Conservation (phyloP, 495 filamentous ascomycete genomes). For the Parathielavia appendiculata region DNA sequence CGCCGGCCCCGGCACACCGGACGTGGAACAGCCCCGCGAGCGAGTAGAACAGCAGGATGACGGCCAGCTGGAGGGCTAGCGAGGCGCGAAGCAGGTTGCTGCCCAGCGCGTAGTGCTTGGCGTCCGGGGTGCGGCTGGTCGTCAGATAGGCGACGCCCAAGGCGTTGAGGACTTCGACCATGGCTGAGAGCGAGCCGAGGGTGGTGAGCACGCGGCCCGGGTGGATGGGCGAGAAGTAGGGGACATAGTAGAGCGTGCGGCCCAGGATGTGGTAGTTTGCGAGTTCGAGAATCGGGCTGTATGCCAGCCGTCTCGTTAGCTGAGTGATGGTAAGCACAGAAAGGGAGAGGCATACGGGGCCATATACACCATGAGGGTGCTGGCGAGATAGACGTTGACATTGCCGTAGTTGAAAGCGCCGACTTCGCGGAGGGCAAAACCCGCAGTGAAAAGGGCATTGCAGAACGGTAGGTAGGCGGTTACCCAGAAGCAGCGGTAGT, state of each 20-base stretch:
- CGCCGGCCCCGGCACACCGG: conserved; percentile 49
- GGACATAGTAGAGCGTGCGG: conserved; percentile 71
- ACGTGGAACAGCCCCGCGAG: conserved; percentile 56
- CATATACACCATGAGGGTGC: conserved; percentile 54
- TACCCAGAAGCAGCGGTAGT: conserved; percentile 47
- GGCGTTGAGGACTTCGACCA: conserved; percentile 63
- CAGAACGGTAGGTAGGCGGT: conserved; percentile 37
- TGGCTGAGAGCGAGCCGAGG: conserved; percentile 56
- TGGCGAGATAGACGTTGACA: conserved; percentile 53
- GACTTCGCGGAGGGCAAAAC: conserved; percentile 53
- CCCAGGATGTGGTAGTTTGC: conserved; percentile 74
- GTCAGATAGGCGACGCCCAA: conserved; percentile 57
- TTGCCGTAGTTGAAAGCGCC: conserved; percentile 56
- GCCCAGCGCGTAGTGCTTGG: conserved; percentile 45
- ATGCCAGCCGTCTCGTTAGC: not conserved
- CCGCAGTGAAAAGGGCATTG: conserved; percentile 44
- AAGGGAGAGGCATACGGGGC: conserved; percentile 47
- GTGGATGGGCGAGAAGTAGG: conserved; percentile 70
- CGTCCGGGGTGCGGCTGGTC: conserved; percentile 42
- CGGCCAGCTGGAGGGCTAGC: conserved; percentile 60
- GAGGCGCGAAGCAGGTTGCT: conserved; percentile 58
- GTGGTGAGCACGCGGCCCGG: conserved; percentile 70
- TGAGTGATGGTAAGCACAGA: too few species aligned
- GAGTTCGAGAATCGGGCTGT: conserved; percentile 65
- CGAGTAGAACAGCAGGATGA: conserved; percentile 56